Conservation (phyloP, 495 filamentous ascomycete genomes). For the Penicilliopsis zonata region DNA sequence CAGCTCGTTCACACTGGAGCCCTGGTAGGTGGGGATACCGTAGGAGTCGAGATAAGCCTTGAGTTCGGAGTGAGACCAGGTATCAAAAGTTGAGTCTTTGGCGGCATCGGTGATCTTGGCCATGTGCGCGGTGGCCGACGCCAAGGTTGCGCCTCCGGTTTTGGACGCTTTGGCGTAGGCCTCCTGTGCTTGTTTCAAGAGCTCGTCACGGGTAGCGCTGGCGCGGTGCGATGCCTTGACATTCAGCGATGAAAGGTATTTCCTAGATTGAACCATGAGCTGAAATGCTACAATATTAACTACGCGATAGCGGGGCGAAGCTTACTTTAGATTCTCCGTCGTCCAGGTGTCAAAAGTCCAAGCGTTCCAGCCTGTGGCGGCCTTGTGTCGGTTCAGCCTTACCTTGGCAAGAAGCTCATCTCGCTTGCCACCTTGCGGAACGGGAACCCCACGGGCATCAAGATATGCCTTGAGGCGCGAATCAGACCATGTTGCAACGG, state of each 20-base stretch:
- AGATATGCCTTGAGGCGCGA: slow-evolving; percentile 63
- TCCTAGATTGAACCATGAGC: slow-evolving; percentile 29
- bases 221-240: slow-evolving; percentile 54
- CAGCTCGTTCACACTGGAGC: slow-evolving; percentile 51
- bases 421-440: slow-evolving; percentile 63
- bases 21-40: slow-evolving; percentile 62
- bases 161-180: slow-evolving; percentile 60
- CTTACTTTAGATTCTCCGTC: slow-evolving; percentile 60
- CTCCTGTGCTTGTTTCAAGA: slow-evolving; percentile 58
- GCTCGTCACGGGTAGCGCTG: slow-evolving; percentile 57
- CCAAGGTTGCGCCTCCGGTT: slow-evolving; percentile 53
- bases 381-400: slow-evolving; percentile 60
- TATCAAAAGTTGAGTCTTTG: slow-evolving; percentile 63
- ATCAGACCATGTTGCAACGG: slow-evolving; percentile 56
- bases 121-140: slow-evolving; percentile 64
- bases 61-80: slow-evolving; percentile 71
- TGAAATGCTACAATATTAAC: no score
- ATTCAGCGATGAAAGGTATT: slow-evolving; percentile 57
- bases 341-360: slow-evolving; percentile 84
- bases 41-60: slow-evolving; percentile 76
- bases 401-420: slow-evolving; percentile 72
- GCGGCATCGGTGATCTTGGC: slow-evolving; percentile 53
- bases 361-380: slow-evolving; percentile 54
- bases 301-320: slow-evolving; percentile 4
- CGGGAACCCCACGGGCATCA: slow-evolving; percentile 44